Conservation (phyloP, 2,329 filamentous ascomycete species). For the Beauveria asiatica region DNA sequence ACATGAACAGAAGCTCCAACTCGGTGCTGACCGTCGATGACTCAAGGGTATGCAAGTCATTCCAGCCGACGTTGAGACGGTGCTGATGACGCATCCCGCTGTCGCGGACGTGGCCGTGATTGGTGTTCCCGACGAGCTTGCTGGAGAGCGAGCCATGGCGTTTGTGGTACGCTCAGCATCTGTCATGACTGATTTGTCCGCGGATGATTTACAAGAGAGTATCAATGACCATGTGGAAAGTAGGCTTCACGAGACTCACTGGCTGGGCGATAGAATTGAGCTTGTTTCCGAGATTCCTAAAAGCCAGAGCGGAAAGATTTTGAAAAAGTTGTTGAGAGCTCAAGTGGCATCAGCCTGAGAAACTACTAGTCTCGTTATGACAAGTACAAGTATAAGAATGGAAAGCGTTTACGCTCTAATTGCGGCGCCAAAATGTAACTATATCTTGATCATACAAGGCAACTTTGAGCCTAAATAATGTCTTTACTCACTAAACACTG, state of each 20-base stretch:
- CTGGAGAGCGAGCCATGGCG: constrained; percentile 8
- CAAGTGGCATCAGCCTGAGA: background rate
- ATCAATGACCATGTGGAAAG: constrained; percentile 1
- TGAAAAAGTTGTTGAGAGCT: background rate
- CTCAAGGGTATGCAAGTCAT: constrained; percentile 8
- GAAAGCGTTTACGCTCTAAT: too few relatives aligned
- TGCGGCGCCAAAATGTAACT: too few relatives aligned
- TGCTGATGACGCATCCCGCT: background rate
- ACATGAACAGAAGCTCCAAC: background rate
- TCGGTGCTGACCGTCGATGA: background rate
- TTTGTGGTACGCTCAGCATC: constrained; percentile 4
- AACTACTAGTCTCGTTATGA: background rate
- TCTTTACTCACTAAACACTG: too few relatives aligned
- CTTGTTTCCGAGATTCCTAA: constrained; percentile 6
- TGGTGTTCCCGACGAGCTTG: constrained; percentile 6
- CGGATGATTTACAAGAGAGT: constrained; percentile 2
- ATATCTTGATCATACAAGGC: too few relatives aligned
- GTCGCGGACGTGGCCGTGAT: constrained; percentile 4
- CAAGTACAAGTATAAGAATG: background rate
- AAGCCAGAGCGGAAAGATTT: constrained; percentile 4
- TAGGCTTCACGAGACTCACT: background rate
- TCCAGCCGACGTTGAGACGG: constrained; percentile 1
- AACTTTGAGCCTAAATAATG: too few relatives aligned
- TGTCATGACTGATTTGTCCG: background rate
- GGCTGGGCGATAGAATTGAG: constrained; percentile 3